Evolutionary conservation across 2,329 filamentous ascomycete genomes (phyloP).

Genomic region (Diplodia sapinea): DNA sequence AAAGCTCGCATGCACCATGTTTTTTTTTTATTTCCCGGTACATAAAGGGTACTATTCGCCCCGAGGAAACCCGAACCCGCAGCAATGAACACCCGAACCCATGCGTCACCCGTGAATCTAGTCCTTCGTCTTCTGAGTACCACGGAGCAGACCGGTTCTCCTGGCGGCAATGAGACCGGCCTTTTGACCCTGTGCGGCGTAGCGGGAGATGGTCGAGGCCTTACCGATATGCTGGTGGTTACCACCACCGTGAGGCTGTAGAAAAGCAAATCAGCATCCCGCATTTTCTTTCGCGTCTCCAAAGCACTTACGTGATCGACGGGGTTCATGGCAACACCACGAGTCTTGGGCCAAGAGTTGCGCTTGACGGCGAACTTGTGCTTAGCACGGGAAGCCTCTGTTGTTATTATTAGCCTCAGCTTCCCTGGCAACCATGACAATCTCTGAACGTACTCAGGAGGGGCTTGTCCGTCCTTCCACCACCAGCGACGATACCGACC

Average conservation of each 20-base stretch:
- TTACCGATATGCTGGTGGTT: constrained; percentile 99
- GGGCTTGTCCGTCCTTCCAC: constrained; percentile 99
- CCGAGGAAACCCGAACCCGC: constrained; percentile 32
- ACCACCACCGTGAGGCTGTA: constrained; percentile 69
- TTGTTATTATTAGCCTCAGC: constrained; percentile 52
- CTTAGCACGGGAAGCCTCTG: constrained; percentile 99
- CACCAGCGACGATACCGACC: constrained; percentile 99
- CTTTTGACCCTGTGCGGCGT: constrained; percentile 98
- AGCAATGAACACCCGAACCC: constrained; percentile 34
- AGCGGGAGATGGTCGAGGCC: constrained; percentile 98
- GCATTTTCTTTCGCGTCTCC: constrained; percentile 34
- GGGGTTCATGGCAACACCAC: constrained; percentile 99
- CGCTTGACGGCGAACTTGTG: constrained; percentile 99
- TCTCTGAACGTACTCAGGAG: constrained; percentile 74
- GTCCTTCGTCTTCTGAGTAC: constrained; percentile 99
- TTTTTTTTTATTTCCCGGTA: constrained; percentile 33
- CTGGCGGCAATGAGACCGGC: constrained; percentile 99
- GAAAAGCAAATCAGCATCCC: constrained; percentile 39
- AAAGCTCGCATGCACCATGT: constrained; percentile 32
- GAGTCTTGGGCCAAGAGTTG: constrained; percentile 99
- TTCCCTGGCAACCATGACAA: constrained; percentile 23
- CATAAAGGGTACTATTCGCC: constrained; percentile 32
- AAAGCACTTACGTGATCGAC: constrained; percentile 79
- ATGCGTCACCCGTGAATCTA: constrained; percentile 40
- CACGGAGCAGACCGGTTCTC: constrained; percentile 99